A percentile compares a stretch with the other conserved stretches of the same genome.
Evolutionary conservation across 495 filamentous ascomycete genomes (phyloP).

Genomic region (Penicillium daleae): DNA sequence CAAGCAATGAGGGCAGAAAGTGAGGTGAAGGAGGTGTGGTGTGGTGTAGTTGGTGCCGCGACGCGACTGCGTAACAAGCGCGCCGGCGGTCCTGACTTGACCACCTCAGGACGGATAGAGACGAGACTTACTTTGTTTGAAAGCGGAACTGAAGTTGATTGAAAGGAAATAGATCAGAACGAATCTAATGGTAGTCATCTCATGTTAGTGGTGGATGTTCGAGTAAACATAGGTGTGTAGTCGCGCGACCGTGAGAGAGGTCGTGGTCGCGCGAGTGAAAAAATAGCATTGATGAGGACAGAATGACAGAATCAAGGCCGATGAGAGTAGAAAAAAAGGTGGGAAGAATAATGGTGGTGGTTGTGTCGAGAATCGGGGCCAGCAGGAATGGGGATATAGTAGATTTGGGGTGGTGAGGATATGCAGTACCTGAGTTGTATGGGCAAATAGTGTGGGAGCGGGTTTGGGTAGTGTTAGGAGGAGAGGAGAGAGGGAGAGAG

Average conservation of each 20-base stretch:
- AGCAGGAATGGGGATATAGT: conserved; percentile 34
- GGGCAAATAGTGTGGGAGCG: conserved; percentile 65
- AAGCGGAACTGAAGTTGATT: neutral
- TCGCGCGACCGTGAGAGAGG: conserved; percentile 18
- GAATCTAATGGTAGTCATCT: conserved; percentile 3
- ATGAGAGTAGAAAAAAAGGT: conserved; percentile 28
- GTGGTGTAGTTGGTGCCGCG: neutral
- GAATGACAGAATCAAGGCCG: conserved; percentile 20
- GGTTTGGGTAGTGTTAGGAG: conserved; percentile 58
- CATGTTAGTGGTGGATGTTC: conserved; percentile 13
- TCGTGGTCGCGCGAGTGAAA: conserved; percentile 24
- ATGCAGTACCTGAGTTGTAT: conserved; percentile 54
- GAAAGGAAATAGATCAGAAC: conserved; percentile 7
- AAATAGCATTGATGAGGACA: conserved; percentile 27
- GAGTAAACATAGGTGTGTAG: conserved; percentile 5
- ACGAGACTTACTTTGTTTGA: conserved; percentile 5
- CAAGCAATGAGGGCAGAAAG: neutral
- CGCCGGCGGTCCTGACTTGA: neutral
- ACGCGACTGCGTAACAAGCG: conserved; percentile 4
- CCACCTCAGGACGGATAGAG: neutral
- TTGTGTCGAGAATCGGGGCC: conserved; percentile 23
- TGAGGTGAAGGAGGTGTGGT: neutral
- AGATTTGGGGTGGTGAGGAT: conserved; percentile 28
- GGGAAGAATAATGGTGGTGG: conserved; percentile 24
- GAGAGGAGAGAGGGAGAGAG: conserved; percentile 47